Evolutionary conservation across 208 protist genomes (phyloP), one percentile per base, ranked within the genome.

Genomic region (Leishmania turanica): DNA sequence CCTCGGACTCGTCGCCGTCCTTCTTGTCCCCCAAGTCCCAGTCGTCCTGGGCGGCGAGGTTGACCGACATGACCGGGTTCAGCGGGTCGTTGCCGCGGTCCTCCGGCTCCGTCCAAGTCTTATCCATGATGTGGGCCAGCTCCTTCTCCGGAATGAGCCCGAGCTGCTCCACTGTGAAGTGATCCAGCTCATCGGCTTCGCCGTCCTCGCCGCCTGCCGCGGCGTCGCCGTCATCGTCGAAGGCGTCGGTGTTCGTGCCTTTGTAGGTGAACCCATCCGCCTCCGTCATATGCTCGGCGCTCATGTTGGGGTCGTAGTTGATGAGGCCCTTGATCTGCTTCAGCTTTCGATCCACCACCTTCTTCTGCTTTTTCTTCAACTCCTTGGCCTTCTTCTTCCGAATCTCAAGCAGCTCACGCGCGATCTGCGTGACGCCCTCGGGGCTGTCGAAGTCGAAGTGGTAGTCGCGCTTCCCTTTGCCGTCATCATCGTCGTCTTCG

Each of bases 351-450:
- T 99, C 95, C 27, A 98, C 95, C 45, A 97, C 72, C 77, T 97
- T 98, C 79, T 98, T 98, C 80, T 98, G 92, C 77, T 94, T 94
- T 83, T 96, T 98, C 87, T 98, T 99, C 37, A 98, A 87, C 64
- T 95, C 87, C 80, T 96, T 96, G 40, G 92, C 92, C 54, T 96
- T 83, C 53, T 93, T 91, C 71, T 96, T 95, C n/a, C 93, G 90
- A 31, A 97, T 77, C 71, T 96, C 91, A 2, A 97, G 82, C 58
- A 99, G 83, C 87, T 98, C 91, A 24, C 89, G 79, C 42, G 96
- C 92, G n/a, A 98, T 91, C 79, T 93, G 79, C 56, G 94, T 92
- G 54, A 95, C 89, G 51, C 91, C 91, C 45, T 96, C 95, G 3
- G 89, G 89, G 79, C 91, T 95, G 79, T 98, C 93, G 71, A 95